Conservation (phyloP, 495 filamentous ascomycete species). For the Aspergillus coremiiformis region DNA sequence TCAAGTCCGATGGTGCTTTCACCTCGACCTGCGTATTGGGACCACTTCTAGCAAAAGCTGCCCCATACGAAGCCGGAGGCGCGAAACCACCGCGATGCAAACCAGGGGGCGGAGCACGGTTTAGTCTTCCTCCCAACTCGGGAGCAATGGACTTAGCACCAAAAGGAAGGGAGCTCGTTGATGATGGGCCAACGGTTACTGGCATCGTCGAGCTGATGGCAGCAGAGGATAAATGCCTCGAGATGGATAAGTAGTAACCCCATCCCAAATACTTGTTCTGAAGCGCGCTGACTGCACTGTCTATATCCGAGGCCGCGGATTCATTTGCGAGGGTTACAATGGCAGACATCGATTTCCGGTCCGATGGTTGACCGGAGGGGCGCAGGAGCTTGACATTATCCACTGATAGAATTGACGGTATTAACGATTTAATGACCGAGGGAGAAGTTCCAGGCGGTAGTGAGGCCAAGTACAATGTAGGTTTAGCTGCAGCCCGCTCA, state of each 20-base stretch:
- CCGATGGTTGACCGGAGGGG: conserved; percentile 48
- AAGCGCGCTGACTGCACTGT: conserved; percentile 65
- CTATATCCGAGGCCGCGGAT: conserved; percentile 78
- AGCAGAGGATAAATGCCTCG: conserved; percentile 78
- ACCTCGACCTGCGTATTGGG: conserved; percentile 64
- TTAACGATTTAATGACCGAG: conserved; percentile 64
- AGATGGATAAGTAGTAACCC: conserved; percentile 75
- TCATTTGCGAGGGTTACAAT: conserved; percentile 83
- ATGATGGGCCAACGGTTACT: conserved; percentile 41
- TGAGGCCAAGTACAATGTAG: conserved; percentile 70
- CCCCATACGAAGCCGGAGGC: conserved; percentile 64
- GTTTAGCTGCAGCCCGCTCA: conserved; percentile 72
- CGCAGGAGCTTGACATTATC: conserved; percentile 73
- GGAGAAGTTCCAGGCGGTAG: conserved; percentile 59
- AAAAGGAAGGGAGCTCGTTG: conserved; percentile 62
- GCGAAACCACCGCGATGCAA: conserved; percentile 69
- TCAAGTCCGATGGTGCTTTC: conserved; percentile 67
- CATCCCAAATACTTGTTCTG: conserved; percentile 84
- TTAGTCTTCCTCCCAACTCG: conserved; percentile 33
- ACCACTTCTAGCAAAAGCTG: conserved; percentile 29
- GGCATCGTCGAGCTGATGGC: conserved; percentile 53
- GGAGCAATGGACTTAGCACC: conserved; percentile 66
- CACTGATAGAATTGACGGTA: conserved; percentile 60
- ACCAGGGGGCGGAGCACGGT: conserved; percentile 52
- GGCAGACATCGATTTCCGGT: conserved; percentile 71